A percentile compares a stretch with the other conserved stretches of the same genome.
Conservation (phyloP, 768 basidiomycete species). For the Termitomyces sp. region DNA sequence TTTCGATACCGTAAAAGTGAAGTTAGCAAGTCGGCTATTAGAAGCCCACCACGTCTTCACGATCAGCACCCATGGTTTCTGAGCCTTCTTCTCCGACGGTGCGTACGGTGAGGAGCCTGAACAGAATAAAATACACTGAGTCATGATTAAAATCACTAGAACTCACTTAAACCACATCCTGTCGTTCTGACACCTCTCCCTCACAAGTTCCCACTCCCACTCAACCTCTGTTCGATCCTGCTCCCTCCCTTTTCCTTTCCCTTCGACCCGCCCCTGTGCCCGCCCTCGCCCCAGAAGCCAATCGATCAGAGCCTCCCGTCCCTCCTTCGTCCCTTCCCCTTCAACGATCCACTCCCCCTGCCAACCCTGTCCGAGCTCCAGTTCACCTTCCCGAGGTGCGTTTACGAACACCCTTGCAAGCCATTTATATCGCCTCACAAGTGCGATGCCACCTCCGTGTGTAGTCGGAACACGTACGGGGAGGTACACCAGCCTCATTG, state of each 20-base stretch:
- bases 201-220: constrained; percentile 15
- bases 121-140: not conserved
- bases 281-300: constrained; percentile 35
- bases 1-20: not conserved
- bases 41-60: not conserved
- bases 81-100: not conserved
- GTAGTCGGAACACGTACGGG: constrained; percentile 53
- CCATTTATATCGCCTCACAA: constrained; percentile 67
- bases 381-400: constrained; percentile 66
- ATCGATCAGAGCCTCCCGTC: constrained; percentile 61
- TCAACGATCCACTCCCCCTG: constrained; percentile 16
- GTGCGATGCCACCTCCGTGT: constrained; percentile 53
- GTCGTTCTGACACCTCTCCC: constrained; percentile 13
- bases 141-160: not conserved
- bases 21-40: not conserved
- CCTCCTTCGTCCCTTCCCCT: constrained; percentile 49
- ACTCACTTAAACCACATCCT: constrained; percentile 15
- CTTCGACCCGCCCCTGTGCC: constrained; percentile 62
- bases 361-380: constrained; percentile 56
- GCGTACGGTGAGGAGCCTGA: constrained; percentile 5
- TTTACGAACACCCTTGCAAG: constrained; percentile 46
- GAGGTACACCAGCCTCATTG: constrained; percentile 46
- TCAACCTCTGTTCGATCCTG: constrained; percentile 1
- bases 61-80: not conserved
- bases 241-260: constrained; percentile 64